Evolutionary conservation across 495 filamentous ascomycete genomes (phyloP), one percentile per base, ranked within the genome.

Genomic region (Xylaria acuta): DNA sequence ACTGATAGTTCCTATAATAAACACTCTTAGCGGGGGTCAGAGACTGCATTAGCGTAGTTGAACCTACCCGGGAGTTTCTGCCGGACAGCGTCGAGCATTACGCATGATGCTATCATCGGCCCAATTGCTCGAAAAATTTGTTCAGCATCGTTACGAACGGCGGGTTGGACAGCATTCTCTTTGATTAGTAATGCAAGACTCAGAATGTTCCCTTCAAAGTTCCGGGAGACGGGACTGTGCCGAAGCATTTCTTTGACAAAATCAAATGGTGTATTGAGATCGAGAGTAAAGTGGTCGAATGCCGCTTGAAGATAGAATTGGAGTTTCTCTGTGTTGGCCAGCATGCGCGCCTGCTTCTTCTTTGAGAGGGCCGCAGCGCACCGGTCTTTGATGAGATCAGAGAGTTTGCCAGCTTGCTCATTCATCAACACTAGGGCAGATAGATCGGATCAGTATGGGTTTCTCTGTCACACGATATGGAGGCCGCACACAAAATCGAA

Each of bases 241-340:
- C 76, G 77, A 16, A 86, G 79, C 4, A 86, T 82, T 20, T 81
- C 82, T 67, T 84, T 75, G 32, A 88, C 82, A 70, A 90, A 88
- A 73, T 90, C 84, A 69, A 90, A 90, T 0, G 88, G 87, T 6
- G 72, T 77, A 62, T 88, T 80, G 5, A 87, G 80, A 53, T 83
- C 74, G 1, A 76, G 76, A 0, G 88, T 81, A 68, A 91, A 91
- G 72, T 91, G 88, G 41, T 88, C 83, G 67, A 87, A 90, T 0
- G 85, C 89, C 22, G 76, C 78, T 69, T 87, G 82, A 8, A 90
- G 75, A 66, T 85, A 86, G 6, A 78, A 74, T 25, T 88, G 81
- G 1, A 90, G 78, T 72, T 88, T 84, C 36, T 89, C 86, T 0
- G 82, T 80, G 65, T 85, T 82, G 6, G 82, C 80, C 7, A 86